Conservation (phyloP, 768 basidiomycete genomes). For the Agrocybe praecox region DNA sequence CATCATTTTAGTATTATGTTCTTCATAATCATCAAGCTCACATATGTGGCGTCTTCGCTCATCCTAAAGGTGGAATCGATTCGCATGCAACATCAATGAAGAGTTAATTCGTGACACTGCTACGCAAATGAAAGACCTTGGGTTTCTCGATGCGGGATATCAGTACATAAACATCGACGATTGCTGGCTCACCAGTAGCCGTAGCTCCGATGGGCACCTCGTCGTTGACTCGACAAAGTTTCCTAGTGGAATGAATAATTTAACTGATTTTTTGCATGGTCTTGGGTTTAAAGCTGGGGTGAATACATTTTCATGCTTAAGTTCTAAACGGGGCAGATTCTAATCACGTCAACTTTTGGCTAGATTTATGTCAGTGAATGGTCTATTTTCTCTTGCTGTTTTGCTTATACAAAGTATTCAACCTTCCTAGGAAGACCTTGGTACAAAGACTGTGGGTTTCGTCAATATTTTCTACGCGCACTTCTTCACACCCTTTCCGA, state of each 20-base stretch:
- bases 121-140: conserved; percentile 44
- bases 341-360: neutral
- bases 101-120: conserved; percentile 46
- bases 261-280: conserved; percentile 46
- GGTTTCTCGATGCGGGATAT: conserved; percentile 50
- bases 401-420: neutral
- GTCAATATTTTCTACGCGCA: neutral
- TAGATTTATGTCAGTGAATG: neutral
- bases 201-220: conserved; percentile 39
- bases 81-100: conserved; percentile 37
- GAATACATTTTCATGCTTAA: neutral
- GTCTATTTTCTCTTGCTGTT: neutral
- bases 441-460: conserved; percentile 38
- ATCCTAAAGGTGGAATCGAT: neutral
- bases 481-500: neutral
- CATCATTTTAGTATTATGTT: neutral
- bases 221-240: conserved; percentile 53
- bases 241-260: conserved; percentile 48
- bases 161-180: conserved; percentile 57
- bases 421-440: conserved; percentile 38
- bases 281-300: conserved; percentile 54
- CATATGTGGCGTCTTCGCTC: neutral
- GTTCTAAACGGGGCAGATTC: too few relatives aligned
- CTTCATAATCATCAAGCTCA: neutral
- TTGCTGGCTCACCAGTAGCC: conserved; percentile 45